A percentile compares a stretch with the other conserved stretches of the same genome.
Evolutionary conservation across 2,329 filamentous ascomycete species (phyloP).

Genomic region (Rhynchosporium secalis): DNA sequence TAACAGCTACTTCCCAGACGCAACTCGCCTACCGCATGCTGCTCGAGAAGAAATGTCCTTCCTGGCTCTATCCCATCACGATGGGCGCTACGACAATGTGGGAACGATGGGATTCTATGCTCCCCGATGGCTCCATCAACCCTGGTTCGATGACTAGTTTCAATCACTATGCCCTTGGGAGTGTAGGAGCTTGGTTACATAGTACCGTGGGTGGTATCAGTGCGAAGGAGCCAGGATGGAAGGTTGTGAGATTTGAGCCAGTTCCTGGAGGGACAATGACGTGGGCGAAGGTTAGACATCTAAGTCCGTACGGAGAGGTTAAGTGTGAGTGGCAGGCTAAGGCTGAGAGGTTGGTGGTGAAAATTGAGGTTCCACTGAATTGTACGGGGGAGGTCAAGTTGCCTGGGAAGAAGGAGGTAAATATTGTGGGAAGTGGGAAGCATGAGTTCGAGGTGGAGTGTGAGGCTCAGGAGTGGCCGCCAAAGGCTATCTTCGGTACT

Average conservation of each 20-base stretch:
- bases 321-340: slow-evolving; percentile 29
- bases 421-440: slow-evolving; percentile 28
- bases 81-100: slow-evolving; percentile 35
- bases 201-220: slow-evolving; percentile 40
- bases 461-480: slow-evolving; percentile 24
- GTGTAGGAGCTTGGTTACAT: slow-evolving; percentile 30
- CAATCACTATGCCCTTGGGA: slow-evolving; percentile 36
- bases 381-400: slow-evolving; percentile 26
- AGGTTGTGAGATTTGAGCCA: slow-evolving; percentile 35
- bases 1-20: slow-evolving; percentile 21
- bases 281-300: slow-evolving; percentile 36
- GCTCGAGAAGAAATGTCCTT: slow-evolving; percentile 40
- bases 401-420: slow-evolving; percentile 31
- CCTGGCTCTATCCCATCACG: slow-evolving; percentile 34
- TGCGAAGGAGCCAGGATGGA: slow-evolving; percentile 38
- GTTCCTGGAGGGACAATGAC: slow-evolving; percentile 39
- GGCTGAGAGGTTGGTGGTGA: slow-evolving; percentile 24
- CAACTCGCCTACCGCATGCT: slow-evolving; percentile 43
- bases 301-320: slow-evolving; percentile 38
- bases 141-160: slow-evolving; percentile 35
- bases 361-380: slow-evolving; percentile 30
- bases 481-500: background rate
- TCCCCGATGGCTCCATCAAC: slow-evolving; percentile 33
- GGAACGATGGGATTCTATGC: slow-evolving; percentile 37
- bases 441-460: slow-evolving; percentile 20